Evolutionary conservation across 306 rosid genomes (phyloP).

Genomic region (Quercus parvula): DNA sequence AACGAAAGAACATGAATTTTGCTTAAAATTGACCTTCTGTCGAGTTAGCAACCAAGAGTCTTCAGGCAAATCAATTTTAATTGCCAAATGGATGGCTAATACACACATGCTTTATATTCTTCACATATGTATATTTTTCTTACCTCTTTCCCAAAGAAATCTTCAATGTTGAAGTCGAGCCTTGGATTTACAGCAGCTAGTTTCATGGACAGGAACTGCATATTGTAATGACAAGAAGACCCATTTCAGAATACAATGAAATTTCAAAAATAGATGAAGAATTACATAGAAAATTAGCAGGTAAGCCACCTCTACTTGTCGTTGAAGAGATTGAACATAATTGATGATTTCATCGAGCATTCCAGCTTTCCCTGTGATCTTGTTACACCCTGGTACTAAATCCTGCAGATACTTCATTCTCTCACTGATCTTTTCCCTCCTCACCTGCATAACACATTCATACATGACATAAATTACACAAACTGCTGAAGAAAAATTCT

Average conservation of each 20-base stretch:
- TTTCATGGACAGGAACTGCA: conserved; percentile 97
- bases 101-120: not conserved
- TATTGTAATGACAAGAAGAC: conserved; percentile 4
- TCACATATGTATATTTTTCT: not conserved
- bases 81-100: not conserved
- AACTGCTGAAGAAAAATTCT: not conserved
- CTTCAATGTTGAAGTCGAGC: conserved; percentile 82
- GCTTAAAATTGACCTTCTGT: not conserved
- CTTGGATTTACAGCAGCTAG: conserved; percentile 88
- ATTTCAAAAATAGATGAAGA: not conserved
- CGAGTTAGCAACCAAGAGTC: not conserved
- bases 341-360: conserved; percentile 98
- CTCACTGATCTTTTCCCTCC: conserved; percentile 94
- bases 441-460: conserved; percentile 47
- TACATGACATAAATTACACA: not conserved
- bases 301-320: conserved; percentile 71
- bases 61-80: not conserved
- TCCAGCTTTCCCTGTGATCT: conserved; percentile 94
- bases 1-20: not conserved
- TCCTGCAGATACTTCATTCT: conserved; percentile 95
- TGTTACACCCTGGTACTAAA: conserved; percentile 97
- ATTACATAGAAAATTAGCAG: not conserved
- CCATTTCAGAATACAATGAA: conserved; percentile 4
- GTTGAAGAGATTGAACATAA: conserved; percentile 87
- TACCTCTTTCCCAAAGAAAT: conserved; percentile 84